Evolutionary conservation across 2,329 filamentous ascomycete species (phyloP), one percentile per base, ranked within the genome.

Genomic region (Hymenoscyphus repandus): DNA sequence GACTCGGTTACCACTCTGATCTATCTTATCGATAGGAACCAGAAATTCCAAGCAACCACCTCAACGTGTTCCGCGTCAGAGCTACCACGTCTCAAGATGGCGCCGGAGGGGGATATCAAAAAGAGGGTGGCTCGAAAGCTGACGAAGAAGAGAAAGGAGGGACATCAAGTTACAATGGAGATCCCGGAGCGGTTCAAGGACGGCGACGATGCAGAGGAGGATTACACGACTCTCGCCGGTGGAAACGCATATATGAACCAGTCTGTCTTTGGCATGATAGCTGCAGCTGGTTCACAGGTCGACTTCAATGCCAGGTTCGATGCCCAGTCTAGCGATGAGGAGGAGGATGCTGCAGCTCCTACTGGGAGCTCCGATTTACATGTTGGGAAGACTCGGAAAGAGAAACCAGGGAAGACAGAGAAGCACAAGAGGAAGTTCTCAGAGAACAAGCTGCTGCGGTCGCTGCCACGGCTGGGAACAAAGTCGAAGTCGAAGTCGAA

Each of bases 251-350:
- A 58, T 20, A 89, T 95, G 83, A 93, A 96, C 69, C 91, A 96
- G 74, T 95, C 89, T 58, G 85, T 97, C 49, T 95, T 96, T 68
- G 90, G 90, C 48, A 81, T 97, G 70, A 91, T 97, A 59, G 88
- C 91, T 6, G 89, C 90, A 13, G 90, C 90, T 34, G 89, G 90
- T 6, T 91, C 89, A 30, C 83, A 82, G 52, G 84, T 87, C 46
- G 86, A 95, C 69, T 90, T 95, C 64, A 85, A 88, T 67, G 79
- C 87, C 52, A 81, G 87, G 34, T 92, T 93, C 67, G 86, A 90
- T 63, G 86, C 73, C 45, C 76, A 86, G 58, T 90, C 86, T 37
- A 93, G 88, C 60, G 90, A 92, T 60, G 90, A 90, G 57, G 65
- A 67, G 34, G 64, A 67, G 37, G 62, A 63, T 4, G 52, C 58